A percentile compares a stretch with the other conserved stretches of the same genome.
phyloP scores from a whole-genome alignment of 352 stramenopile genomes.

The Phytophthora pisi region DNA sequence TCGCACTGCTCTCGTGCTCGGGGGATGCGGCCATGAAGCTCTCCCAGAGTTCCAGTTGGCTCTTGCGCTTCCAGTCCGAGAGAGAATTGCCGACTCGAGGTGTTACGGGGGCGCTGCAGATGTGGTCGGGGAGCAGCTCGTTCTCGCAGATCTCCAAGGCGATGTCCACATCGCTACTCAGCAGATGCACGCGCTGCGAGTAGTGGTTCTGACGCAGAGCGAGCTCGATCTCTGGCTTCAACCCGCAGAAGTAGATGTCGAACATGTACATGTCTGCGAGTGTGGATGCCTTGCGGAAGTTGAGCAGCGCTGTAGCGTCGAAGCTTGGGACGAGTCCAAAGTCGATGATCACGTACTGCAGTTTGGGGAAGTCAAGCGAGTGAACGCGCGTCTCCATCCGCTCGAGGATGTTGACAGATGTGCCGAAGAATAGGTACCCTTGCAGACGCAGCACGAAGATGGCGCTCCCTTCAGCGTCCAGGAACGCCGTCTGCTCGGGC shows the following conservation, averaged over 20 bases:
- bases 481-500: conserved; percentile 57
- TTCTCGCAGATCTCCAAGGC: conserved; percentile 76
- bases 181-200: conserved; percentile 52
- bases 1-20: conserved; percentile 33
- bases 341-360: conserved; percentile 77
- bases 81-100: conserved; percentile 32
- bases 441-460: conserved; percentile 81
- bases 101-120: conserved; percentile 39
- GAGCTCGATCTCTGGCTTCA: conserved; percentile 56
- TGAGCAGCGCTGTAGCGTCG: conserved; percentile 76
- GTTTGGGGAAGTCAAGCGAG: conserved; percentile 57
- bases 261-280: conserved; percentile 73
- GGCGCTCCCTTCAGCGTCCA: conserved; percentile 56
- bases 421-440: conserved; percentile 86
- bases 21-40: conserved; percentile 55
- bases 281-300: conserved; percentile 69
- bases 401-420: conserved; percentile 78
- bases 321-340: conserved; percentile 82
- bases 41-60: conserved; percentile 70
- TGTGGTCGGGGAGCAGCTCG: conserved; percentile 50
- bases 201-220: conserved; percentile 55
- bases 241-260: conserved; percentile 80
- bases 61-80: conserved; percentile 68
- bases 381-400: conserved; percentile 76
- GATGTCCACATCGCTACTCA: conserved; percentile 58